These are phyloP conservation scores for Plasmodium sp. DNA, from an alignment of 169 alveolate genomes.

Conservation along the genomic window DNA sequence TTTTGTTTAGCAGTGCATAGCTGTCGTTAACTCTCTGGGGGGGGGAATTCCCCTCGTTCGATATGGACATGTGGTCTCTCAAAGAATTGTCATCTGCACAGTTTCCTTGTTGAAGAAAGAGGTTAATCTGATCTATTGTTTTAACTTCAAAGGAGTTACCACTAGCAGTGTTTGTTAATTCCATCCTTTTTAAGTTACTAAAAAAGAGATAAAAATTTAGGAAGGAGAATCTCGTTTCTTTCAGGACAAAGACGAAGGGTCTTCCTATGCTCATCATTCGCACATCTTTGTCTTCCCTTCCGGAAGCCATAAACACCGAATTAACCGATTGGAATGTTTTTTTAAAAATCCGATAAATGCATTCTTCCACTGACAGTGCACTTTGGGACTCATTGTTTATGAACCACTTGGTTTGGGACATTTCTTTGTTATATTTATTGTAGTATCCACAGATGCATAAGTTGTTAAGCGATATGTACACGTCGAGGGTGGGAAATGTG, in stretches of 20 bases:
- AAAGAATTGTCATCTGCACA: background rate
- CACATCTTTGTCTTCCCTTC: constrained; percentile 94
- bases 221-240: constrained; percentile 67
- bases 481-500: background rate
- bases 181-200: constrained; percentile 23
- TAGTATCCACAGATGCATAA: constrained; percentile 70
- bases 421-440: constrained; percentile 68
- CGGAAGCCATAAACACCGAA: constrained; percentile 81
- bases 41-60: background rate
- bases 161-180: background rate
- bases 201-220: constrained; percentile 61
- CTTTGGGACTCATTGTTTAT: constrained; percentile 17
- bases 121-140: constrained; percentile 25
- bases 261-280: constrained; percentile 88
- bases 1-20: constrained; percentile 41
- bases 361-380: constrained; percentile 64
- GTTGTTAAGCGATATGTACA: constrained; percentile 55
- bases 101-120: background rate
- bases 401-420: constrained; percentile 70
- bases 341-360: constrained; percentile 43
- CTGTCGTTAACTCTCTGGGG: background rate
- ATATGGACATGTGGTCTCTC: background rate
- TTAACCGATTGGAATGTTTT: constrained; percentile 8
- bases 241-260: constrained; percentile 65
- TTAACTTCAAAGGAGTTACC: background rate